phyloP scores from a whole-genome alignment of 352 stramenopile genomes.

The Phytophthora chlamydospora region DNA sequence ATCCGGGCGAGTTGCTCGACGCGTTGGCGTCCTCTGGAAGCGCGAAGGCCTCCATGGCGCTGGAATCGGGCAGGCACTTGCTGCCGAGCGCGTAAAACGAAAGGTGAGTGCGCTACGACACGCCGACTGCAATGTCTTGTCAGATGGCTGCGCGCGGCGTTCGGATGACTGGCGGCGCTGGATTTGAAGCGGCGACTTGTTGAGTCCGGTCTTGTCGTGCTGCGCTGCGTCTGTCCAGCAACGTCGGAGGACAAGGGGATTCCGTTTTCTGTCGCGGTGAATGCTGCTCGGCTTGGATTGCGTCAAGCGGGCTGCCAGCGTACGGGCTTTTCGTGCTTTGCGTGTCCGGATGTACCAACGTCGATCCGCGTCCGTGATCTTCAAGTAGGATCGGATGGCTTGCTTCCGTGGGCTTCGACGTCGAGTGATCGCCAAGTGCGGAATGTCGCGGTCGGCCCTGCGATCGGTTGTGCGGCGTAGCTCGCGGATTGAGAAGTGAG shows the following conservation, averaged over 20 bases:
- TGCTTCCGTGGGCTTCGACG: conserved; percentile 17
- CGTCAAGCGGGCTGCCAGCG: conserved; percentile 6
- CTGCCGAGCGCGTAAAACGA: conserved; percentile 28
- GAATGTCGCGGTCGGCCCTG: not conserved
- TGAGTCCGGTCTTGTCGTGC: conserved; percentile 45
- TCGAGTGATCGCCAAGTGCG: too few relatives aligned
- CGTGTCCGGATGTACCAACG: conserved; percentile 14
- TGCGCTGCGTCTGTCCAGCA: conserved; percentile 33
- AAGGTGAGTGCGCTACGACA: conserved; percentile 24
- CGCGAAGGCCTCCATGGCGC: conserved; percentile 29
- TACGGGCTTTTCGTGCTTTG: not conserved
- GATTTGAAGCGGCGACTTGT: conserved; percentile 41
- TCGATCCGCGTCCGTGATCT: conserved; percentile 7
- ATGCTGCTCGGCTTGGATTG: conserved; percentile 2
- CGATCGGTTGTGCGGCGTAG: too few relatives aligned
- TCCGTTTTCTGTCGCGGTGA: conserved; percentile 36
- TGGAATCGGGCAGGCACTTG: conserved; percentile 18
- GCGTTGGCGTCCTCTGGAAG: conserved; percentile 9
- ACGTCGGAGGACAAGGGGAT: conserved; percentile 30
- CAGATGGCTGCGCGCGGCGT: conserved; percentile 28
- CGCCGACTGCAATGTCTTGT: conserved; percentile 13
- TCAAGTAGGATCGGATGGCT: conserved; percentile 20
- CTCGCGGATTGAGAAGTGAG: conserved; percentile 3
- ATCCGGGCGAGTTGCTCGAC: not conserved
- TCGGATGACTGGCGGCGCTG: conserved; percentile 34